phyloP scores from a whole-genome alignment of 257 asterid genomes.

The Dorcoceras hygrometricum region DNA sequence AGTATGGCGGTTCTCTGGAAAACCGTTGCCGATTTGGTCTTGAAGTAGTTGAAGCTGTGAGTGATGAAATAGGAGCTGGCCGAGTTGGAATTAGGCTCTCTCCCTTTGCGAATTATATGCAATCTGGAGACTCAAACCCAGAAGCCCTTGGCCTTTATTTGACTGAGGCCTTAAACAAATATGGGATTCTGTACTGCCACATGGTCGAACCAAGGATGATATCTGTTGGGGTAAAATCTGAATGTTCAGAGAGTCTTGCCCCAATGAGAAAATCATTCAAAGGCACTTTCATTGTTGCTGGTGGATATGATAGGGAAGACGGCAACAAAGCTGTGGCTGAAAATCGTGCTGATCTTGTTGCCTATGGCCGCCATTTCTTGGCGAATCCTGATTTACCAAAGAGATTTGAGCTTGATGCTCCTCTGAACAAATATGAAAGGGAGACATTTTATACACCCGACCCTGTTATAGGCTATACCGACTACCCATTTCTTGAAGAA shows the following conservation, averaged over 20 bases:
- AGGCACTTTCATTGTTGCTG: conserved; percentile 65
- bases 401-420: conserved; percentile 52
- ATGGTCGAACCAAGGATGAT: conserved; percentile 67
- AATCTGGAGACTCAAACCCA: conserved; percentile 57
- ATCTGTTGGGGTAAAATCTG: conserved; percentile 23
- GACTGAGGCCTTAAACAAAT: conserved; percentile 46
- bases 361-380: conserved; percentile 56
- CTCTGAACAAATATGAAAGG: conserved; percentile 56
- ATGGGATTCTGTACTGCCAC: conserved; percentile 54
- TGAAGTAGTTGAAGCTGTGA: conserved; percentile 49
- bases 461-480: conserved; percentile 70
- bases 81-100: conserved; percentile 72
- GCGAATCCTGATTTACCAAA: conserved; percentile 69
- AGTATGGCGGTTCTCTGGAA: conserved; percentile 64
- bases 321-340: conserved; percentile 59
- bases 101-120: conserved; percentile 46
- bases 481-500: conserved; percentile 66
- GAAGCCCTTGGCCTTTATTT: conserved; percentile 52
- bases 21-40: conserved; percentile 66
- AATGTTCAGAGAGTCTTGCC: conserved; percentile 36
- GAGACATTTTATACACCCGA: conserved; percentile 49
- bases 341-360: conserved; percentile 55
- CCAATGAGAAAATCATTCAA: conserved; percentile 60
- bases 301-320: conserved; percentile 58
- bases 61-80: conserved; percentile 44